Conservation (phyloP, 1,284 basidiomycete genomes). For the Caloboletus firmus region DNA sequence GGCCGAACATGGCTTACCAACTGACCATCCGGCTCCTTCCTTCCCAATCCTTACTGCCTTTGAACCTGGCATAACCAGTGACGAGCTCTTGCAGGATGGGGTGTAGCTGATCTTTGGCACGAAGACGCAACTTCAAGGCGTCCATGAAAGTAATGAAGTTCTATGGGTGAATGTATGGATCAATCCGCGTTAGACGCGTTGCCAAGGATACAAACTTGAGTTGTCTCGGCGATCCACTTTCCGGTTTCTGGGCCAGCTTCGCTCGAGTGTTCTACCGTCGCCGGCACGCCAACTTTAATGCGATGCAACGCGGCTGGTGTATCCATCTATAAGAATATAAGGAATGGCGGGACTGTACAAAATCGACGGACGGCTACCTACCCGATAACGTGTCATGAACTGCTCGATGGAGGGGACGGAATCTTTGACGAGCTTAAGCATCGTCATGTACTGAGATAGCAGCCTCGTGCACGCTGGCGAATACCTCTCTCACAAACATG, state of each 20-base stretch:
- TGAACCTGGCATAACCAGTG: constrained; percentile 88
- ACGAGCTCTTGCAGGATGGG: constrained; percentile 94
- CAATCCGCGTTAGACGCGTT: not conserved
- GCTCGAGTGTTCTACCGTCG: constrained; percentile 92
- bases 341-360: not conserved
- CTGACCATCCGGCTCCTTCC: constrained; percentile 90
- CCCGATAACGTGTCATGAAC: constrained; percentile 90
- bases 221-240: constrained; percentile 98
- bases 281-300: constrained; percentile 90
- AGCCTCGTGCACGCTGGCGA: constrained; percentile 92
- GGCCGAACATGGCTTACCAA: constrained; percentile 58
- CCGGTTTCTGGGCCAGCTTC: constrained; percentile 84
- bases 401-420: constrained; percentile 81
- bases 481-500: constrained; percentile 65
- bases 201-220: constrained; percentile 61
- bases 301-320: constrained; percentile 90
- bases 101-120: constrained; percentile 96
- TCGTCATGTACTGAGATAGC: constrained; percentile 95
- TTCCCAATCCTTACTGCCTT: constrained; percentile 92
- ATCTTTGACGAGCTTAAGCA: constrained; percentile 89
- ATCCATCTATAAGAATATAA: constrained; percentile 74
- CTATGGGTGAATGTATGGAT: constrained; percentile 40
- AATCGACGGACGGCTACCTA: constrained; percentile 37
- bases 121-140: constrained; percentile 86
- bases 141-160: constrained; percentile 99